Evolutionary conservation across 1,139 yeast species (phyloP).

Genomic region (Pichia sp.): DNA sequence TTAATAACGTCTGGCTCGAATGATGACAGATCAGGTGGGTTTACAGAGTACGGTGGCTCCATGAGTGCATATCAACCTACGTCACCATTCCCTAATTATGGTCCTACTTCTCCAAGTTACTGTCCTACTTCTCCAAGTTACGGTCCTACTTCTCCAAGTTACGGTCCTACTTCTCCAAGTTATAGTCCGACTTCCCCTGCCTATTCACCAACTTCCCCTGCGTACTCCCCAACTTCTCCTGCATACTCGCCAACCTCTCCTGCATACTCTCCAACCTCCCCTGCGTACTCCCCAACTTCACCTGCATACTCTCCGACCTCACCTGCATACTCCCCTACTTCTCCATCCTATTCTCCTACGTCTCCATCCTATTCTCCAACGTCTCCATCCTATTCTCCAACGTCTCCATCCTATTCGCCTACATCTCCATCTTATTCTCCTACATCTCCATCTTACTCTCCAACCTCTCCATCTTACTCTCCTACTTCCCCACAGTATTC

Average conservation of each 20-base stretch:
- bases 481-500: constrained; percentile 70
- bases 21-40: constrained; percentile 76
- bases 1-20: constrained; percentile 71
- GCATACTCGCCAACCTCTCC: constrained; percentile 72
- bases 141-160: constrained; percentile 47
- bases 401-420: constrained; percentile 68
- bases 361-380: constrained; percentile 60
- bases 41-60: constrained; percentile 79
- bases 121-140: constrained; percentile 51
- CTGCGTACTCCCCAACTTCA: constrained; percentile 61
- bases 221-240: constrained; percentile 68
- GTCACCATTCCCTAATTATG: constrained; percentile 52
- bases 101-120: constrained; percentile 58
- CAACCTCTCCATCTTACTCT: constrained; percentile 66
- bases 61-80: constrained; percentile 53
- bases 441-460: constrained; percentile 65
- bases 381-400: constrained; percentile 69
- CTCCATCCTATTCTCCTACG: constrained; percentile 58
- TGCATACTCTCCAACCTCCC: constrained; percentile 64
- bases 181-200: constrained; percentile 60
- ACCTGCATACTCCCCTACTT: constrained; percentile 59
- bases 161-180: constrained; percentile 40
- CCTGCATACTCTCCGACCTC: constrained; percentile 57
- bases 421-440: constrained; percentile 69
- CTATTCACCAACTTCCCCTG: constrained; percentile 53